These are phyloP conservation scores for Claviceps africana DNA, from an alignment of 2,329 filamentous ascomycete species.

Conservation along the genomic window DNA sequence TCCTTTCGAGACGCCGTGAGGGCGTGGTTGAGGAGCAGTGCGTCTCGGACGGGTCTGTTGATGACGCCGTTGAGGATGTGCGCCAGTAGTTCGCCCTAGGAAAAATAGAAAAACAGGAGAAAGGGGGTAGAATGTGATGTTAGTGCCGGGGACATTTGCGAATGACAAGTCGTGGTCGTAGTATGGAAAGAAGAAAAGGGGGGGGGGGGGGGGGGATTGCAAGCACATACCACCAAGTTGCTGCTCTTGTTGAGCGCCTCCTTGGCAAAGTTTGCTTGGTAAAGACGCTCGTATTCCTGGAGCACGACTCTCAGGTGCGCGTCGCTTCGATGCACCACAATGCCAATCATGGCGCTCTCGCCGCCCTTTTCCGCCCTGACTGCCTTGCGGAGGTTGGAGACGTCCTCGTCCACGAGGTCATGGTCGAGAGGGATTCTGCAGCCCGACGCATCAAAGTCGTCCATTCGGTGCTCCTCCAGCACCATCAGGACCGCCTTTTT, in stretches of 20 bases:
- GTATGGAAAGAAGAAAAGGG: neutral
- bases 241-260: conserved; percentile 79
- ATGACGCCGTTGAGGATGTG: conserved; percentile 95
- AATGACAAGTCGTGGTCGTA: too few relatives aligned
- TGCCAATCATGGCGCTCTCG: conserved; percentile 73
- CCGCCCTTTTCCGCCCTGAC: conserved; percentile 66
- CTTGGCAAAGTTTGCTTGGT: conserved; percentile 69
- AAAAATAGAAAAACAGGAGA: neutral
- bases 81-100: conserved; percentile 82
- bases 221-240: conserved; percentile 70
- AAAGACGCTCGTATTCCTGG: conserved; percentile 57
- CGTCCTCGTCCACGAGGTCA: conserved; percentile 53
- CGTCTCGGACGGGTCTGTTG: conserved; percentile 87
- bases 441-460: conserved; percentile 58
- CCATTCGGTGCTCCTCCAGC: conserved; percentile 70
- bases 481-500: conserved; percentile 74
- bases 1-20: conserved; percentile 61
- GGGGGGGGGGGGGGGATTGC: neutral
- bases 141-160: neutral
- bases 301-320: conserved; percentile 69
- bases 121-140: neutral
- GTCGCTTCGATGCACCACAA: conserved; percentile 71
- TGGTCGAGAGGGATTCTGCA: conserved; percentile 41
- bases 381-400: conserved; percentile 52
- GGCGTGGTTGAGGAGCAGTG: conserved; percentile 80